Percentiles rank a stretch among this genome's conserved stretches.
Evolutionary conservation across 805 yeast genomes (phyloP).

Genomic region (Candida oleophila): DNA sequence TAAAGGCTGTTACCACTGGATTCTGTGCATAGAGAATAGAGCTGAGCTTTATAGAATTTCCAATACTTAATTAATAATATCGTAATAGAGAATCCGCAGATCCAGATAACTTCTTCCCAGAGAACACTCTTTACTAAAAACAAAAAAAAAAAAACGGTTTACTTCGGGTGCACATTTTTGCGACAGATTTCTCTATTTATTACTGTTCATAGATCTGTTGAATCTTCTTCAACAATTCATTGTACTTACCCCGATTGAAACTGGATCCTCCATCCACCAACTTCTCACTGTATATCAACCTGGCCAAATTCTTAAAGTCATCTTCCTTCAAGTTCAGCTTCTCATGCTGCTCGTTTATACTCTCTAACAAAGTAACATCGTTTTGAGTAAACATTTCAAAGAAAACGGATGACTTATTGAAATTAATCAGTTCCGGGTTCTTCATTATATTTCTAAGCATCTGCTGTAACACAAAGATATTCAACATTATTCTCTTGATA

Average conservation of each 20-base stretch:
- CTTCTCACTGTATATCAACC: constrained; percentile 51
- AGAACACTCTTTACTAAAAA: too few relatives aligned
- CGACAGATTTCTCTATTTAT: background rate
- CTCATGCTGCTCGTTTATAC: constrained; percentile 18
- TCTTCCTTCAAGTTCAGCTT: constrained; percentile 29
- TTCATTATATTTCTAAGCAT: constrained; percentile 58
- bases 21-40: background rate
- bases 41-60: too few relatives aligned
- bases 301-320: constrained; percentile 50
- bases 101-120: too few relatives aligned
- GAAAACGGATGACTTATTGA: constrained; percentile 51
- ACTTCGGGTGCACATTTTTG: background rate
- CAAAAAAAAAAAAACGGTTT: too few relatives aligned
- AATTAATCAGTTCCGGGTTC: constrained; percentile 53
- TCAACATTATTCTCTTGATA: constrained; percentile 54
- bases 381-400: constrained; percentile 54
- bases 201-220: background rate
- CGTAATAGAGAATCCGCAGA: too few relatives aligned
- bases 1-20: constrained; percentile 10
- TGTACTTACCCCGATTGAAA: constrained; percentile 38
- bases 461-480: constrained; percentile 67
- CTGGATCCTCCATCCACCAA: constrained; percentile 39
- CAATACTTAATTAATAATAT: too few relatives aligned
- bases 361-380: constrained; percentile 47
- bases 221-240: constrained; percentile 28